Conservation (phyloP, 176 grass and related monocot genomes). For the Triticum monococcum region DNA sequence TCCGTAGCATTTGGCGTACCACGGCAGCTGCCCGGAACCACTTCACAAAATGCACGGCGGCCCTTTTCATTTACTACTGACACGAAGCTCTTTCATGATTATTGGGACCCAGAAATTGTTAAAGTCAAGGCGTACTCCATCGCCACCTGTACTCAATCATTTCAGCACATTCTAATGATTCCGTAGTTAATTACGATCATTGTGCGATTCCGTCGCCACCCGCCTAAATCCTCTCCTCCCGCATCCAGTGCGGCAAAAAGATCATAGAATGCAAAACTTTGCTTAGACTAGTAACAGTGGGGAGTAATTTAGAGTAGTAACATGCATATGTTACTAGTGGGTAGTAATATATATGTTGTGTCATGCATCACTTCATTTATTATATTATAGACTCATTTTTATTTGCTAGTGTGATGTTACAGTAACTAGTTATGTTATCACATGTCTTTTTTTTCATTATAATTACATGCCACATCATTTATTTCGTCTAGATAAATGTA, state of each 20-base stretch:
- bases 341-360: too few relatives aligned
- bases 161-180: conserved; percentile 23
- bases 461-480: too few relatives aligned
- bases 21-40: background rate
- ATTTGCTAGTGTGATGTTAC: too few relatives aligned
- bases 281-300: too few relatives aligned
- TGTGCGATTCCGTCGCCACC: background rate
- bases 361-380: too few relatives aligned
- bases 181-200: conserved; percentile 10
- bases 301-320: too few relatives aligned
- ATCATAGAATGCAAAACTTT: background rate
- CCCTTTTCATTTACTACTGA: background rate
- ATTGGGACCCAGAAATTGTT: background rate
- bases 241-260: background rate
- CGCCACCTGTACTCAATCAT: conserved; percentile 27
- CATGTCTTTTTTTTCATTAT: too few relatives aligned
- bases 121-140: background rate
- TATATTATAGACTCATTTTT: too few relatives aligned
- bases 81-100: background rate
- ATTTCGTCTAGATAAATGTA: too few relatives aligned
- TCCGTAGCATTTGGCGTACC: background rate
- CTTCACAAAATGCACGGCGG: background rate
- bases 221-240: background rate
- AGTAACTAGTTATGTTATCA: too few relatives aligned
- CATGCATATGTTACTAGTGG: too few relatives aligned